Evolutionary conservation across 192 early-diverging fungal genomes (phyloP).

Genomic region (Backusella parvicylindrica): DNA sequence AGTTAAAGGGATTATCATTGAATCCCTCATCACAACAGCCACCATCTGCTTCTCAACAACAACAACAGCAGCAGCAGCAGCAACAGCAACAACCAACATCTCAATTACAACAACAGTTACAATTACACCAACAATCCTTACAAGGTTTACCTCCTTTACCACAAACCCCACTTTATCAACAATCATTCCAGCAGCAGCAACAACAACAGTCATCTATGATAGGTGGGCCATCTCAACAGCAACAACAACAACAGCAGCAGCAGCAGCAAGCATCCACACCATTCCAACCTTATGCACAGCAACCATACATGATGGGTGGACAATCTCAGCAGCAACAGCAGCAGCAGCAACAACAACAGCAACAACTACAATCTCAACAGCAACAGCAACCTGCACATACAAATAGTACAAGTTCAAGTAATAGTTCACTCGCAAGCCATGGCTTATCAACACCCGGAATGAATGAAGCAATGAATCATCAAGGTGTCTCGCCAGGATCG

Average conservation of each 20-base stretch:
- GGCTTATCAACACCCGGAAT: neutral
- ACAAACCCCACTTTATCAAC: neutral
- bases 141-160: neutral
- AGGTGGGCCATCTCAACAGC: neutral
- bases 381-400: conserved; percentile 16
- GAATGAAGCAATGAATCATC: neutral
- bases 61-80: neutral
- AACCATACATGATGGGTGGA: neutral
- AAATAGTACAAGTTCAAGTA: conserved; percentile 11
- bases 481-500: conserved; percentile 12
- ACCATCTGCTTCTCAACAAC: neutral
- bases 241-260: neutral
- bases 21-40: neutral
- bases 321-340: neutral
- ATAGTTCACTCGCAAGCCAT: conserved; percentile 18
- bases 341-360: neutral
- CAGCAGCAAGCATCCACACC: neutral
- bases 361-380: conserved; percentile 1
- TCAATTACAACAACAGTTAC: conserved; percentile 15
- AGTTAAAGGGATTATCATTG: neutral
- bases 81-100: neutral
- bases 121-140: neutral
- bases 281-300: neutral
- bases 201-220: neutral
- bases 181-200: neutral